Evolutionary conservation across 306 rosid genomes (phyloP), one percentile per base, ranked within the genome.

Genomic region (Casuarina cunninghamiana): DNA sequence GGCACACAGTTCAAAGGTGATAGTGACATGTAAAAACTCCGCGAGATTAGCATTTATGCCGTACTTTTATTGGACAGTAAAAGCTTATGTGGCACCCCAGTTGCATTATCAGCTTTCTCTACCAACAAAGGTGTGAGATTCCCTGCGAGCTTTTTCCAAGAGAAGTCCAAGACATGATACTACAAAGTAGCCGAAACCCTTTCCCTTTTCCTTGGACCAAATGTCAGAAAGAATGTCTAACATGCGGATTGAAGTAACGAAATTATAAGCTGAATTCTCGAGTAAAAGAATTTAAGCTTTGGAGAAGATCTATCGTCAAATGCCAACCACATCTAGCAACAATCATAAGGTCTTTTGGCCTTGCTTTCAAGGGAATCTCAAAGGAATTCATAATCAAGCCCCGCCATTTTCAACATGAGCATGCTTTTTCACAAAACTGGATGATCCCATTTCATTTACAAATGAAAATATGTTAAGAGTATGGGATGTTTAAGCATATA

Each of bases 101-200:
- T 67, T 80, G 50, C 82, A 67, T 10, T 84, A 80, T 80, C 82
- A 80, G 84, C 87, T 80, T 80, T 80, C 81, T 17, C 75, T 44
- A 8, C 76, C 84, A 72, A 53, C 72, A 67, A 57, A 81, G 38
- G 72, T 43, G 37, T 5, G 58, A 80, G 82, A 84, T 80, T 84
- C 84, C 82, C 73, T 73, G 73, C 48, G 60, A 42, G 54, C 61
- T 54, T 55, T 76, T 66, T 35, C 48, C 66, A 6, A 51, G 63
- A 71, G 51, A 83, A 83, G 61, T 76, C 81, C 67, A 80, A 43
- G 76, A 80, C 70, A 73, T 53, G 9, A 55, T 57, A 80, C 78
- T 67, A 68, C 54, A 60, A 41, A 35, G 13, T 42, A 79, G 69
- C 76, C 42, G 69, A 44, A 68, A 2, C 50, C 21, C 44, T 9